phyloP scores from a whole-genome alignment of 768 basidiomycete genomes.

The Obba rivulosa region DNA sequence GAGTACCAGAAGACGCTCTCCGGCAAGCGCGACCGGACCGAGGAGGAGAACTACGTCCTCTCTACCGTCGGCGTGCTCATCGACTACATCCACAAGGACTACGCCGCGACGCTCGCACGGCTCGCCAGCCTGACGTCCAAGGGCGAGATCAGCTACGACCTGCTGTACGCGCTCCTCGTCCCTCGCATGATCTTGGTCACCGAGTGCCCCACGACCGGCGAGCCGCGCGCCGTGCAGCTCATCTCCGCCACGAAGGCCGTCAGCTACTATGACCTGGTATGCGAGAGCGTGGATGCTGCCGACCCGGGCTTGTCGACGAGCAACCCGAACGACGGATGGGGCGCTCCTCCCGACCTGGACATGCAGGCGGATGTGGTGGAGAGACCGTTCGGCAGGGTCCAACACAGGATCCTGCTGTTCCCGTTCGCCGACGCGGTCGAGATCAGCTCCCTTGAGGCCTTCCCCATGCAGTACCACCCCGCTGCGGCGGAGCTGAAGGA shows the following conservation, averaged over 20 bases:
- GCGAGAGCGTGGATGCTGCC: conserved; percentile 45
- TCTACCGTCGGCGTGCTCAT: conserved; percentile 44
- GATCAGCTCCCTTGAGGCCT: conserved; percentile 45
- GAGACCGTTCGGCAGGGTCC: conserved; percentile 28
- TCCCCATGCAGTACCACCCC: conserved; percentile 46
- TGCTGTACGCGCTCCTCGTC: conserved; percentile 50
- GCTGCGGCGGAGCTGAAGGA: conserved; percentile 34
- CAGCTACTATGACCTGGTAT: conserved; percentile 37
- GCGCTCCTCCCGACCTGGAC: no score
- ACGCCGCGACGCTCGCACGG: conserved; percentile 39
- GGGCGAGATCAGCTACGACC: conserved; percentile 52
- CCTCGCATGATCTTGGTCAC: conserved; percentile 47
- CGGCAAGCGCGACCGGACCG: conserved; percentile 28
- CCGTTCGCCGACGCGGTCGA: conserved; percentile 43
- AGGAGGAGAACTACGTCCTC: conserved; percentile 38
- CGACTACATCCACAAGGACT: conserved; percentile 44
- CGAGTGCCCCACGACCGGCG: conserved; percentile 46
- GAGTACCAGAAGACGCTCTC: conserved; percentile 39
- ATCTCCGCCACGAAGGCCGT: conserved; percentile 30
- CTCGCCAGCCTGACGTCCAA: conserved; percentile 45
- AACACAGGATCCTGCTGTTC: conserved; percentile 5
- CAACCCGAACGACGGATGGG: background rate
- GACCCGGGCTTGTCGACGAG: conserved; percentile 27
- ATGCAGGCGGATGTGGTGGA: background rate
- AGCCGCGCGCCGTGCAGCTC: conserved; percentile 45